These are phyloP conservation scores for Leccinum angustisporum DNA, from an alignment of 1,284 basidiomycete genomes.

Conservation along the genomic window DNA sequence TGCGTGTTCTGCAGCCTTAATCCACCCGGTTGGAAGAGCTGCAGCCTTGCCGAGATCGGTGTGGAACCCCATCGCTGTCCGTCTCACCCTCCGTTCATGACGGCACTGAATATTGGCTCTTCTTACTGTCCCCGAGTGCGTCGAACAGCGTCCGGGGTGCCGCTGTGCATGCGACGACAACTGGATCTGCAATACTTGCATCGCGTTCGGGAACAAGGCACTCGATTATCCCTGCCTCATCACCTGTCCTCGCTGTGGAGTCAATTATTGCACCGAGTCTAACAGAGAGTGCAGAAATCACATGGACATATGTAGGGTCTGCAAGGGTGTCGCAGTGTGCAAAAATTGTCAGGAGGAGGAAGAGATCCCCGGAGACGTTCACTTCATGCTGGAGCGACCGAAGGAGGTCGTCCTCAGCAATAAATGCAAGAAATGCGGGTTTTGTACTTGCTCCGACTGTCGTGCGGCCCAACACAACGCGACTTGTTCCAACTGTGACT, in stretches of 20 bases:
- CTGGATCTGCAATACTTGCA: conserved; percentile 20
- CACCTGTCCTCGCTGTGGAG: conserved; percentile 17
- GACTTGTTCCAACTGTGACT: conserved; percentile 6
- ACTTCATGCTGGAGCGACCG: background rate
- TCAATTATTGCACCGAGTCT: conserved; percentile 4
- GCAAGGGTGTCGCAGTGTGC: conserved; percentile 11
- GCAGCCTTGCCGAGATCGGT: background rate
- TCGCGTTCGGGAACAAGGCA: background rate
- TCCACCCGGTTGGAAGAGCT: conserved; percentile 4
- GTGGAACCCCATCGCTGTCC: conserved; percentile 10
- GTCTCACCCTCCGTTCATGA: conserved; percentile 6
- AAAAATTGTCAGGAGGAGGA: conserved; percentile 18
- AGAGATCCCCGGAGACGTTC: conserved; percentile 1
- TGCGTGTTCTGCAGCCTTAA: conserved; percentile 7
- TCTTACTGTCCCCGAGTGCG: conserved; percentile 13
- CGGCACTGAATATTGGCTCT: background rate
- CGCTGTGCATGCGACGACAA: background rate
- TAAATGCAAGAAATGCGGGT: conserved; percentile 1
- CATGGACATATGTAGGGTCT: conserved; percentile 9
- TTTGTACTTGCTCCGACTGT: conserved; percentile 14
- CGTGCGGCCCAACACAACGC: background rate
- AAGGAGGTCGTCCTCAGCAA: background rate
- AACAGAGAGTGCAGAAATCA: background rate
- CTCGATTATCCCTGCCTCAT: background rate
- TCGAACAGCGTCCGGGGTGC: background rate